Evolutionary conservation across 169 alveolate species (phyloP).

Genomic region (Eimeria maxima): DNA sequence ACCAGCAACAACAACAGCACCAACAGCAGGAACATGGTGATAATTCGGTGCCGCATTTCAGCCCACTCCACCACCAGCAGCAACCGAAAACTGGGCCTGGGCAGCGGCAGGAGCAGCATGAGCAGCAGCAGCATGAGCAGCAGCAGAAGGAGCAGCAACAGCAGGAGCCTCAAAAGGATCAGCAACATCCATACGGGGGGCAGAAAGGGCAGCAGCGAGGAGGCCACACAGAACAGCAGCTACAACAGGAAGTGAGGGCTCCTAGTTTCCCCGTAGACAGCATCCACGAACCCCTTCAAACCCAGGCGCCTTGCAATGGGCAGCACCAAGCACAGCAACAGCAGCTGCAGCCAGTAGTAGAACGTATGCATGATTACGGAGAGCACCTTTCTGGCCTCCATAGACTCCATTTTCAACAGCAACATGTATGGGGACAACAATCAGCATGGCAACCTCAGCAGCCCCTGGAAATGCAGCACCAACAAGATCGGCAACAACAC

Average conservation of each 20-base stretch:
- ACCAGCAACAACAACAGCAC: constrained; percentile 4
- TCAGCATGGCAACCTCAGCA: constrained; percentile 12
- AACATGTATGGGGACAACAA: neutral
- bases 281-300: neutral
- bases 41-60: neutral
- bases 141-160: neutral
- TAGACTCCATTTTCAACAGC: neutral
- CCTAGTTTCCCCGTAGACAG: neutral
- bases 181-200: neutral
- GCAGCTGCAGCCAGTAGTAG: neutral
- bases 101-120: neutral
- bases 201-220: neutral
- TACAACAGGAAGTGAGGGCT: neutral
- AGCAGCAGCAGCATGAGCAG: neutral
- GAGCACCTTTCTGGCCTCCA: neutral
- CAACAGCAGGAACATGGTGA: constrained; percentile 3
- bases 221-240: constrained; percentile 5
- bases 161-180: neutral
- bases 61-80: neutral
- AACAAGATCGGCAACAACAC: neutral
- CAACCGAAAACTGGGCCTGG: neutral
- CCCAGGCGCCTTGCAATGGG: neutral
- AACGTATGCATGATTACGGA: neutral
- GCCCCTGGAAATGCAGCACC: neutral
- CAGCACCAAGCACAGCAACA: neutral